Evolutionary conservation across 1,284 basidiomycete genomes (phyloP).

Genomic region (Laetiporus sulphureus): DNA sequence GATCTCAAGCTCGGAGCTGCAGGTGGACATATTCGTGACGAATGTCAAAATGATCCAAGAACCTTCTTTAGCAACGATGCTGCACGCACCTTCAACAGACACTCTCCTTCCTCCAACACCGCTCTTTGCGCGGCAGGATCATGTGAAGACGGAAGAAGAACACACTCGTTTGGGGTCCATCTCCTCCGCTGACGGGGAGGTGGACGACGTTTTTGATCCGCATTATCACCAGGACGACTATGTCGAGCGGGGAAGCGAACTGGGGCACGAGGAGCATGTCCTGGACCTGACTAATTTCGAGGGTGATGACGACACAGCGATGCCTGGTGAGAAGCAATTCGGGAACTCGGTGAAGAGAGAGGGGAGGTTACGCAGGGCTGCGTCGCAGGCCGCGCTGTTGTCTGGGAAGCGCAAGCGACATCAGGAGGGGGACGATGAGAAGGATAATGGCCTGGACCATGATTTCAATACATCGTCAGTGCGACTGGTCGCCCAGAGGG

Average conservation of each 20-base stretch:
- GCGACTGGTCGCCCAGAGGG: background rate
- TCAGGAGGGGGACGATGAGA: background rate
- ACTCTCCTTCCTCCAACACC: slow-evolving; percentile 34
- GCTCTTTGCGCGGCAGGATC: slow-evolving; percentile 31
- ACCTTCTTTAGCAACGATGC: slow-evolving; percentile 1
- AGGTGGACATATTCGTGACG: slow-evolving; percentile 80
- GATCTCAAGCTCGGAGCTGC: slow-evolving; percentile 50
- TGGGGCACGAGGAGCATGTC: slow-evolving; percentile 45
- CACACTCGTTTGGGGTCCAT: slow-evolving; percentile 6
- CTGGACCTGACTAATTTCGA: slow-evolving; percentile 80
- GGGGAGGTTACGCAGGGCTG: slow-evolving; percentile 60
- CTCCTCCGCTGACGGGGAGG: slow-evolving; percentile 26
- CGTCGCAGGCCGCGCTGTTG: slow-evolving; percentile 28
- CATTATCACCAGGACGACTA: slow-evolving; percentile 38
- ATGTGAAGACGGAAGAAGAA: background rate
- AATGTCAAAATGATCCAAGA: slow-evolving; percentile 32
- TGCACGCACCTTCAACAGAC: slow-evolving; percentile 9
- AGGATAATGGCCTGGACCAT: background rate
- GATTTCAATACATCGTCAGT: background rate
- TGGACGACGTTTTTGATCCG: slow-evolving; percentile 38
- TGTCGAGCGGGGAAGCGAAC: slow-evolving; percentile 28
- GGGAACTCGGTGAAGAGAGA: slow-evolving; percentile 57
- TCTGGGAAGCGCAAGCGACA: slow-evolving; percentile 11
- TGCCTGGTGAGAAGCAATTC: slow-evolving; percentile 59
- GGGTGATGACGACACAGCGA: slow-evolving; percentile 63